Evolutionary conservation across 1,284 basidiomycete species (phyloP).

Genomic region (Pyrrhoderma noxium): DNA sequence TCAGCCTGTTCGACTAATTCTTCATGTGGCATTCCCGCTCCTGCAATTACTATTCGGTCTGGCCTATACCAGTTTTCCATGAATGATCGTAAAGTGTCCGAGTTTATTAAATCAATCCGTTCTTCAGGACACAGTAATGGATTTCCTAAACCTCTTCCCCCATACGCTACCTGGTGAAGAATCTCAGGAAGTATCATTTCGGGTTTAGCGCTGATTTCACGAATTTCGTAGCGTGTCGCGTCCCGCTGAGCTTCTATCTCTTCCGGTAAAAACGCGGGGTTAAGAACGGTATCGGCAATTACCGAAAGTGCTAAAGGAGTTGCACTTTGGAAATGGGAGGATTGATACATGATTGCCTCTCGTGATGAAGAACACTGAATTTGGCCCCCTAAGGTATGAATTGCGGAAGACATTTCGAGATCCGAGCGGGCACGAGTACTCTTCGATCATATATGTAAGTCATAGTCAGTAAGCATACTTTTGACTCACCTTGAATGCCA

Average conservation of each 20-base stretch:
- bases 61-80: constrained; percentile 86
- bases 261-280: constrained; percentile 69
- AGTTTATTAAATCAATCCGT: constrained; percentile 67
- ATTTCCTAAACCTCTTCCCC: constrained; percentile 78
- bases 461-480: constrained; percentile 1
- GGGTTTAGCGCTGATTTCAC: constrained; percentile 84
- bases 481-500: constrained; percentile 89
- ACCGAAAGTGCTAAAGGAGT: constrained; percentile 80
- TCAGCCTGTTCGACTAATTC: constrained; percentile 81
- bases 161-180: constrained; percentile 82
- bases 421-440: constrained; percentile 52
- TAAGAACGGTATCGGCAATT: constrained; percentile 86
- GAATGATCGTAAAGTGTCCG: constrained; percentile 55
- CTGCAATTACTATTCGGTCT: constrained; percentile 91
- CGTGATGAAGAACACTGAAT: constrained; percentile 88
- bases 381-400: constrained; percentile 87
- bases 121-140: constrained; percentile 85
- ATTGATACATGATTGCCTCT: constrained; percentile 98
- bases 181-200: constrained; percentile 95
- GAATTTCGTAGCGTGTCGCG: constrained; percentile 88
- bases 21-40: constrained; percentile 87
- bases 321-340: constrained; percentile 84
- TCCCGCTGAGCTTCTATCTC: constrained; percentile 83
- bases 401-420: constrained; percentile 75
- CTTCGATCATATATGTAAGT: constrained; percentile 29